phyloP scores from a whole-genome alignment of 2,329 filamentous ascomycete genomes.

The Zasmidium cellare region DNA sequence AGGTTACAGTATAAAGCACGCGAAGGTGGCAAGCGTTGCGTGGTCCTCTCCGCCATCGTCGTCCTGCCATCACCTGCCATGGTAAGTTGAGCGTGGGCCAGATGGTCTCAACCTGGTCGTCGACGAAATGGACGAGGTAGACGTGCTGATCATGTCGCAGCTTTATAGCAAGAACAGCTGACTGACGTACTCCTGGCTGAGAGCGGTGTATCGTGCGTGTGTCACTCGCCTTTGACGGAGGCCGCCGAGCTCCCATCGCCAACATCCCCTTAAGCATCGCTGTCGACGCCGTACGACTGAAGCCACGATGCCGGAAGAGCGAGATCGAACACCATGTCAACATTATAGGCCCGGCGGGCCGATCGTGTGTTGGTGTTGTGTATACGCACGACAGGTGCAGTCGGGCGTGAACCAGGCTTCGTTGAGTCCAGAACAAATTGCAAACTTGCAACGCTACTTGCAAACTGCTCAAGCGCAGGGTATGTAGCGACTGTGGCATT shows the following conservation, averaged over 20 bases:
- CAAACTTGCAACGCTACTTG: not conserved
- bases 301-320: not conserved
- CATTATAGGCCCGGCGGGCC: not conserved
- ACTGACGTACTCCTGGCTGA: too few species aligned
- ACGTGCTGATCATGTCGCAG: too few species aligned
- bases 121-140: too few species aligned
- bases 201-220: not conserved
- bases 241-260: not conserved
- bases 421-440: not conserved
- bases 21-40: not conserved
- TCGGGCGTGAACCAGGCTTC: not conserved
- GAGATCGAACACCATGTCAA: not conserved
- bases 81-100: not conserved
- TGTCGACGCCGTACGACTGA: not conserved
- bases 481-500: not conserved
- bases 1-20: not conserved
- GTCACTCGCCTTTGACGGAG: not conserved
- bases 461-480: not conserved
- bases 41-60: not conserved
- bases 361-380: not conserved
- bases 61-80: not conserved
- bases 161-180: too few species aligned
- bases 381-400: not conserved
- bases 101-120: not conserved
- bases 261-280: not conserved